Percentiles rank a stretch among this genome's conserved stretches.
phyloP scores from a whole-genome alignment of 768 basidiomycete genomes.

The Termitomyces sp. region DNA sequence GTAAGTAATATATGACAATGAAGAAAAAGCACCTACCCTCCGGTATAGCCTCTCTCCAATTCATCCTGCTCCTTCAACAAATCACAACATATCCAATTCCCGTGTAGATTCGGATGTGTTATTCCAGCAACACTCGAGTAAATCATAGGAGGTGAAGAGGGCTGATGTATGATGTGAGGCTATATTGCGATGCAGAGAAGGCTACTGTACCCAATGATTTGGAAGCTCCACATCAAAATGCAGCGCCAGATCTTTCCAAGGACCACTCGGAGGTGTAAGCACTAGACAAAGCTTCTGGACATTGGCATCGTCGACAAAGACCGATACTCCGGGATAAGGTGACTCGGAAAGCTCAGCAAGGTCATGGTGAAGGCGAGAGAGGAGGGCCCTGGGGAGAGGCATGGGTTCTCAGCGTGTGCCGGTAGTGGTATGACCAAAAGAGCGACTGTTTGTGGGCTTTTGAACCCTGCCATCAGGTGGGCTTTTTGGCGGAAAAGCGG shows the following conservation, averaged over 20 bases:
- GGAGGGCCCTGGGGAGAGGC: constrained; percentile 19
- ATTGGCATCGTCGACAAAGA: constrained; percentile 37
- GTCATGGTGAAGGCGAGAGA: constrained; percentile 33
- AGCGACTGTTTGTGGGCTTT: constrained; percentile 3
- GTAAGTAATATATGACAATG: neutral
- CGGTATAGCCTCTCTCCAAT: constrained; percentile 26
- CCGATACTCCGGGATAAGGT: constrained; percentile 37
- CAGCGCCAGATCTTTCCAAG: constrained; percentile 36
- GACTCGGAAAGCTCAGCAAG: constrained; percentile 34
- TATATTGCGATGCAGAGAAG: no score
- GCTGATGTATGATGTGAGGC: constrained; percentile 21
- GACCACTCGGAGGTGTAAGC: constrained; percentile 38
- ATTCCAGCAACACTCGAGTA: constrained; percentile 29
- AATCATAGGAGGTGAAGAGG: constrained; percentile 29
- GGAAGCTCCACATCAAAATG: constrained; percentile 37
- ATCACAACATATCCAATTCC: constrained; percentile 37
- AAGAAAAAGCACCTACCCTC: constrained; percentile 22
- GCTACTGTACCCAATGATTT: constrained; percentile 28
- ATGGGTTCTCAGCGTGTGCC: neutral
- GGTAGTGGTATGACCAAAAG: neutral
- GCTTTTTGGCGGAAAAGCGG: constrained; percentile 6
- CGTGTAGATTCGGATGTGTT: constrained; percentile 36
- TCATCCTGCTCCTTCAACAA: constrained; percentile 25
- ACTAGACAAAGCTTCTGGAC: constrained; percentile 36
- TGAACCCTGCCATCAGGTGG: constrained; percentile 8